These are phyloP conservation scores for Passiflora organensis DNA, from an alignment of 345 rosid species.

Conservation along the genomic window DNA sequence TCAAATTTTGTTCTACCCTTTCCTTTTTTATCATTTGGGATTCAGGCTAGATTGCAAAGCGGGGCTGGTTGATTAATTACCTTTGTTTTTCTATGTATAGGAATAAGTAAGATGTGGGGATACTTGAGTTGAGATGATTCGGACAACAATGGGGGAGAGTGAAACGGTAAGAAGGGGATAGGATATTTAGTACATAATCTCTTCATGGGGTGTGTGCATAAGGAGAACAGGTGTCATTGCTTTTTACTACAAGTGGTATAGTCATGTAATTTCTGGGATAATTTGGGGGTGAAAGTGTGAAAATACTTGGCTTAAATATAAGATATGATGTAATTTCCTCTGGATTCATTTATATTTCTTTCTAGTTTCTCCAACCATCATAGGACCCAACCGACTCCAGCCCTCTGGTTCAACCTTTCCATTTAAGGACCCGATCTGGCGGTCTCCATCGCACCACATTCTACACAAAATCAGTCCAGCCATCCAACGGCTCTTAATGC, in stretches of 20 bases:
- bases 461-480: too few species aligned
- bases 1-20: slow-evolving; percentile 10
- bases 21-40: slow-evolving; percentile 15
- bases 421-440: too few species aligned
- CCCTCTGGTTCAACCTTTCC: too few species aligned
- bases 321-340: too few species aligned
- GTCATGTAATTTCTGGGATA: slow-evolving; percentile 30
- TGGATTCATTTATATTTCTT: too few species aligned
- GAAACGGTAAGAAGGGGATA: slow-evolving; percentile 8
- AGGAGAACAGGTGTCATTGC: slow-evolving; percentile 17
- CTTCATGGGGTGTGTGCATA: slow-evolving; percentile 33
- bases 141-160: slow-evolving; percentile 8
- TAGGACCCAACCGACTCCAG: too few species aligned
- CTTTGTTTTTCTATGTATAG: slow-evolving; percentile 26
- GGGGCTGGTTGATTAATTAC: slow-evolving; percentile 7
- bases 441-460: too few species aligned
- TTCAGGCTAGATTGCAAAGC: slow-evolving; percentile 14
- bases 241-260: slow-evolving; percentile 23
- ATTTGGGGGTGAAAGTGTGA: too few species aligned
- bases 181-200: slow-evolving; percentile 11
- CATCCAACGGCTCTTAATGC: too few species aligned
- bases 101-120: slow-evolving; percentile 35
- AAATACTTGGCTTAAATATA: too few species aligned
- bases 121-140: slow-evolving; percentile 10
- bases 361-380: too few species aligned